phyloP scores from a whole-genome alignment of 768 basidiomycete genomes.

The Glaciozyma martinii region DNA sequence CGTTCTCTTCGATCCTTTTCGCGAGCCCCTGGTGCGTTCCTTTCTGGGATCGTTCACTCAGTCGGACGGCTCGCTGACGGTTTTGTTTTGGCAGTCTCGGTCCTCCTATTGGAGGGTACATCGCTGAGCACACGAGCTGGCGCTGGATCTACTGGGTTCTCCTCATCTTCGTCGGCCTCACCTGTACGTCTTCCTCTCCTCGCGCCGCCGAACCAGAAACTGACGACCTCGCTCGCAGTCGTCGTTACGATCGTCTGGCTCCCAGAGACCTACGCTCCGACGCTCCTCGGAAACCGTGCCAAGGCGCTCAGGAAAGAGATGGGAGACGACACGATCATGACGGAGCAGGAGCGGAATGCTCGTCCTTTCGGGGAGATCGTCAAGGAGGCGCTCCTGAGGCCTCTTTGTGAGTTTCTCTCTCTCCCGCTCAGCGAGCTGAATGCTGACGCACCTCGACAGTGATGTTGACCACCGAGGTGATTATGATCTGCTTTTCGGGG shows the following conservation, averaged over 20 bases:
- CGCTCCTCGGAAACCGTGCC: conserved; percentile 49
- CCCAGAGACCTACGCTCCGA: conserved; percentile 51
- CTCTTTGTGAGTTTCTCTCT: conserved; percentile 20
- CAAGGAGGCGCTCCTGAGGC: conserved; percentile 34
- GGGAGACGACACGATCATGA: conserved; percentile 33
- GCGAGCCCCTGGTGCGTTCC: background rate
- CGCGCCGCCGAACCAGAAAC: background rate
- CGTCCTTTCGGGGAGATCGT: conserved; percentile 31
- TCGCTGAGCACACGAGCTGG: conserved; percentile 29
- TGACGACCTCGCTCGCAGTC: background rate
- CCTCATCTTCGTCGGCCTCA: conserved; percentile 1
- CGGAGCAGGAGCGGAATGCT: conserved; percentile 29
- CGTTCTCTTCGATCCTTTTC: conserved; percentile 37
- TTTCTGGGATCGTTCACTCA: background rate
- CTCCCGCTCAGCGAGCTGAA: background rate
- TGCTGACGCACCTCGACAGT: background rate
- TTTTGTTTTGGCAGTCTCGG: conserved; percentile 19
- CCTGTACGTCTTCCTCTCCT: background rate
- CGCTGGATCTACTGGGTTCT: conserved; percentile 31
- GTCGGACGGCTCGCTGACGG: background rate
- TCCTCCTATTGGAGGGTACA: conserved; percentile 33
- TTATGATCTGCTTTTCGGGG: conserved; percentile 6
- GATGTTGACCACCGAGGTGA: conserved; percentile 6
- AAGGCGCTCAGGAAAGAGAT: conserved; percentile 46
- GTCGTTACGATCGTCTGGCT: background rate